phyloP scores from a whole-genome alignment of 345 rosid genomes.

The Euphorbia lathyris region DNA sequence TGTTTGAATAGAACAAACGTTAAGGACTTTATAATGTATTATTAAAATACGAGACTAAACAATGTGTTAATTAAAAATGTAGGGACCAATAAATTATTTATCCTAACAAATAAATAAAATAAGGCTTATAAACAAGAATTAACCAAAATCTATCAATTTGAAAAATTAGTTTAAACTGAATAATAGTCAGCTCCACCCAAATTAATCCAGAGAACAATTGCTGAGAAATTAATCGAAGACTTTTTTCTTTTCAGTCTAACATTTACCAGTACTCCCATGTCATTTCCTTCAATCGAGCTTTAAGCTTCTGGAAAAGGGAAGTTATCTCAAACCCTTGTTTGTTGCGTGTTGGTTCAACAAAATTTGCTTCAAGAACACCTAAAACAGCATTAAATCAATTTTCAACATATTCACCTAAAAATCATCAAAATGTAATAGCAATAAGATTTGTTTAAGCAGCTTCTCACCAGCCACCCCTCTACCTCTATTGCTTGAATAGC shows the following conservation, averaged over 20 bases:
- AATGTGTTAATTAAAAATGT: too few relatives aligned
- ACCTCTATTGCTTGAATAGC: too few relatives aligned
- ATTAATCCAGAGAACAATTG: background rate
- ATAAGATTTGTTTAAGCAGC: conserved; percentile 14
- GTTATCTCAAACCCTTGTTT: conserved; percentile 98
- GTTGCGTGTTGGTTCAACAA: conserved; percentile 89
- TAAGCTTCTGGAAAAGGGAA: conserved; percentile 89
- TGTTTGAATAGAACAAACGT: too few relatives aligned
- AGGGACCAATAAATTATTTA: too few relatives aligned
- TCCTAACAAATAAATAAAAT: too few relatives aligned
- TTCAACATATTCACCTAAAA: background rate
- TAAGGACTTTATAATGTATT: too few relatives aligned
- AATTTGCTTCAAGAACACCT: conserved; percentile 93
- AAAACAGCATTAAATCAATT: conserved; percentile 16
- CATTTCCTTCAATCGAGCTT: too few relatives aligned
- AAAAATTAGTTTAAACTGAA: background rate
- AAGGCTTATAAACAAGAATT: too few relatives aligned
- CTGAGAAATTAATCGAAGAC: background rate
- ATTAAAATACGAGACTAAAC: too few relatives aligned
- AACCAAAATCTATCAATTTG: background rate
- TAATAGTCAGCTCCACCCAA: background rate
- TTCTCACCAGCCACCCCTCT: conserved; percentile 95
- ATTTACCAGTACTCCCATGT: too few relatives aligned
- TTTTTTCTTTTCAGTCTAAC: background rate
- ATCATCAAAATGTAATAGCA: background rate